These are phyloP conservation scores for Gossypium bickii DNA, from an alignment of 345 rosid genomes.

Conservation along the genomic window DNA sequence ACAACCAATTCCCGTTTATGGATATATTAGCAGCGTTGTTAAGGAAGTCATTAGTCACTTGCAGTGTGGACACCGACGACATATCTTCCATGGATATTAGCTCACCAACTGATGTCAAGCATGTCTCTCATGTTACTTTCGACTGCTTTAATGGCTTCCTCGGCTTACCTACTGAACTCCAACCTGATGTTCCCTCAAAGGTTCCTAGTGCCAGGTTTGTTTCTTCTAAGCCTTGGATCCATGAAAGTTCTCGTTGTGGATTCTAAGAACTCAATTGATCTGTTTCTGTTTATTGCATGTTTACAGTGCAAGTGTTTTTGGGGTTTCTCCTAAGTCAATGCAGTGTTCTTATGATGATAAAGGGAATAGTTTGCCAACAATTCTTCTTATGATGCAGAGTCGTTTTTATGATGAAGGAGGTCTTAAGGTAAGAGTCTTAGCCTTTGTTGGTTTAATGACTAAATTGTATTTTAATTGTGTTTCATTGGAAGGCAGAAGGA, in stretches of 20 bases:
- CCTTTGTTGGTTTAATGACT: neutral
- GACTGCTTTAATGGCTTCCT: conserved; percentile 88
- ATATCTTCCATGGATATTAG: conserved; percentile 64
- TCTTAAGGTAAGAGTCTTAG: conserved; percentile 51
- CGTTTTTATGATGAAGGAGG: conserved; percentile 73
- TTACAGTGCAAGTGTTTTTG: conserved; percentile 72
- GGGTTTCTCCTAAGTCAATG: conserved; percentile 87
- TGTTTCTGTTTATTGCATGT: neutral
- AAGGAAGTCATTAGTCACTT: conserved; percentile 77
- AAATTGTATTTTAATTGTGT: conserved; percentile 9
- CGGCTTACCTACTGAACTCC: conserved; percentile 80
- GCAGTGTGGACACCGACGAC: conserved; percentile 56
- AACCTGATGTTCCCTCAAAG: conserved; percentile 64
- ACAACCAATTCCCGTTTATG: conserved; percentile 43
- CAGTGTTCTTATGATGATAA: conserved; percentile 76
- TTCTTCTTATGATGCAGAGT: conserved; percentile 85
- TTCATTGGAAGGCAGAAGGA: conserved; percentile 72
- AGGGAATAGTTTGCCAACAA: conserved; percentile 87
- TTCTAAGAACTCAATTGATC: neutral
- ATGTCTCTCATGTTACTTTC: conserved; percentile 85
- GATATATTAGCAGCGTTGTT: conserved; percentile 65
- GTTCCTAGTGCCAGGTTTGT: conserved; percentile 82
- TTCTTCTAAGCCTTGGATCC: neutral
- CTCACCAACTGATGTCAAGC: conserved; percentile 78
- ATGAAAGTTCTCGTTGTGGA: neutral